These are phyloP conservation scores for Trichomonascaceae sp. DNA, from an alignment of 1,139 yeast species.

Conservation along the genomic window DNA sequence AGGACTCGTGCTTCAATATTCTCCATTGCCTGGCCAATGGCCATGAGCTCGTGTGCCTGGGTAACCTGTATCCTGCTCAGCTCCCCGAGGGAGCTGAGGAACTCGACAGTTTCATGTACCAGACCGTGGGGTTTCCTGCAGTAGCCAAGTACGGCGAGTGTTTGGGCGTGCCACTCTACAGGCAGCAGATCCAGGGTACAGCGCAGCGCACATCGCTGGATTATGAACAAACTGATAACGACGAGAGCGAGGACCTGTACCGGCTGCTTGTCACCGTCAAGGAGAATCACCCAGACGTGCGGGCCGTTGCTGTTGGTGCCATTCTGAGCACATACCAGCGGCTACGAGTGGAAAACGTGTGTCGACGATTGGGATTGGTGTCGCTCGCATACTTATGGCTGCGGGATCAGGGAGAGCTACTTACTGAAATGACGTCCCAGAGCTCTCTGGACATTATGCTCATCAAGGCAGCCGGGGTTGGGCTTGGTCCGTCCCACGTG, in stretches of 20 bases:
- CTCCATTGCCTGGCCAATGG: slow-evolving; percentile 72
- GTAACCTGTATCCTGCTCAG: slow-evolving; percentile 55
- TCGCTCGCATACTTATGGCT: slow-evolving; percentile 82
- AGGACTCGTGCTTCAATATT: slow-evolving; percentile 85
- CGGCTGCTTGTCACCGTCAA: slow-evolving; percentile 36
- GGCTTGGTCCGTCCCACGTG: slow-evolving; percentile 51
- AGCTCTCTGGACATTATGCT: slow-evolving; percentile 70
- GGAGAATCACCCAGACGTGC: slow-evolving; percentile 50
- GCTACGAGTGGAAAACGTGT: slow-evolving; percentile 84
- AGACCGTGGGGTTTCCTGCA: slow-evolving; percentile 91
- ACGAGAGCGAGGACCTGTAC: slow-evolving; percentile 77
- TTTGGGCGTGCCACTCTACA: slow-evolving; percentile 64
- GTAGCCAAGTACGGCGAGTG: slow-evolving; percentile 55
- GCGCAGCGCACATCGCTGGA: slow-evolving; percentile 58
- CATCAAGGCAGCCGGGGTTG: slow-evolving; percentile 88
- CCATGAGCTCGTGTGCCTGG: slow-evolving; percentile 75
- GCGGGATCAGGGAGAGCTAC: slow-evolving; percentile 60
- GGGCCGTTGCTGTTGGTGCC: slow-evolving; percentile 92
- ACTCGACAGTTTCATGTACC: slow-evolving; percentile 92
- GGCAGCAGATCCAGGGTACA: slow-evolving; percentile 51
- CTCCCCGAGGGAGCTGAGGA: slow-evolving; percentile 35
- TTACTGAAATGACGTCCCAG: slow-evolving; percentile 61
- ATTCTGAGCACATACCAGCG: slow-evolving; percentile 87
- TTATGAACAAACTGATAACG: slow-evolving; percentile 47
- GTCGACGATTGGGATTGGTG: slow-evolving; percentile 54